Percentiles rank a stretch among this genome's conserved stretches.
Evolutionary conservation across 176 grass and related monocot genomes (phyloP).

Genomic region (Puccinellia tenuiflora): DNA sequence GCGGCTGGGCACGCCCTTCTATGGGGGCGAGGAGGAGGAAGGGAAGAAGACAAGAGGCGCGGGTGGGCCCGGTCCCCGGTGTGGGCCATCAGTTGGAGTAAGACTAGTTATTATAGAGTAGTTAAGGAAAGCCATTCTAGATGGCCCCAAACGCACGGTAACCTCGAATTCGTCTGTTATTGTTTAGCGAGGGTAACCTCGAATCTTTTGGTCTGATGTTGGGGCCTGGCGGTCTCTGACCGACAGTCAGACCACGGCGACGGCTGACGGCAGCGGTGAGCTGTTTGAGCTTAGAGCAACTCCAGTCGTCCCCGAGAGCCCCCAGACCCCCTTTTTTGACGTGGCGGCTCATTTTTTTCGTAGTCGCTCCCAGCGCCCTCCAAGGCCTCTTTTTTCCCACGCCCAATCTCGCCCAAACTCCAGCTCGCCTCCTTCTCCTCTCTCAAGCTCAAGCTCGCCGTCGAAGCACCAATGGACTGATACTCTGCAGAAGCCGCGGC

Average conservation of each 20-base stretch:
- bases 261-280: no score
- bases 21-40: neutral
- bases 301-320: no score
- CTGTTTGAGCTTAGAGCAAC: no score
- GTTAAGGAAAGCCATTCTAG: neutral
- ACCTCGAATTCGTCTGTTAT: neutral
- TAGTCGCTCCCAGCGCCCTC: no score
- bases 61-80: neutral
- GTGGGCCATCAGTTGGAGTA: neutral
- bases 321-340: no score
- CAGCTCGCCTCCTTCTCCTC: no score
- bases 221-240: neutral
- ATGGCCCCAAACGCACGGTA: slow-evolving; percentile 5
- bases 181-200: neutral
- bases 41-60: neutral
- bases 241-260: neutral
- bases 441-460: no score
- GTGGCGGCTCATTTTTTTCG: no score
- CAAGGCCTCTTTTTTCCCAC: no score
- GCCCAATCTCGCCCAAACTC: no score
- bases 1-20: slow-evolving; percentile 2
- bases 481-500: no score
- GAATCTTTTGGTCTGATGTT: neutral
- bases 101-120: neutral
- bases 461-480: no score